Evolutionary conservation across 805 yeast species (phyloP).

Genomic region (Kodamaea fukazawae): DNA sequence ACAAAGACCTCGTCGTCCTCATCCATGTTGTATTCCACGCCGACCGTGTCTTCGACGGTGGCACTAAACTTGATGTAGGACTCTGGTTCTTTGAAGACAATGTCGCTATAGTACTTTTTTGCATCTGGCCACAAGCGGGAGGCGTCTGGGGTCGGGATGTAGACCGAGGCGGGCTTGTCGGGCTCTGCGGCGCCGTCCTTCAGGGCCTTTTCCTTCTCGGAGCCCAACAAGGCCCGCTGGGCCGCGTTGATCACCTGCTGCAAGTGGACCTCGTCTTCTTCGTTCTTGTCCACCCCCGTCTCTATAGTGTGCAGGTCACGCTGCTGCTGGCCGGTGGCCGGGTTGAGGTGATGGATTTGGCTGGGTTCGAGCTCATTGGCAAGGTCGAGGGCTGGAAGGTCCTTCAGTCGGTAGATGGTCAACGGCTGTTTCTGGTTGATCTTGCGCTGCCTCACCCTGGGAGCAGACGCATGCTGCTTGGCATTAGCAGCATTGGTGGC

Average conservation of each 20-base stretch:
- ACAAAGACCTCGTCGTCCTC: conserved; percentile 79
- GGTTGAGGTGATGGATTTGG: conserved; percentile 39
- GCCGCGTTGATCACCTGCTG: conserved; percentile 87
- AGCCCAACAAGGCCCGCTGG: conserved; percentile 53
- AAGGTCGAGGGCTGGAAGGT: conserved; percentile 71
- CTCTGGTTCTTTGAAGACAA: conserved; percentile 63
- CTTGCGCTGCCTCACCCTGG: conserved; percentile 90
- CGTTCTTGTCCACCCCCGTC: conserved; percentile 97
- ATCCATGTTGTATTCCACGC: conserved; percentile 85
- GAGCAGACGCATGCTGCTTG: conserved; percentile 39
- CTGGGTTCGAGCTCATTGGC: conserved; percentile 40
- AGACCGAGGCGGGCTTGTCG: conserved; percentile 40
- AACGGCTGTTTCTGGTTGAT: conserved; percentile 88
- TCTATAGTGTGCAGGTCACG: conserved; percentile 87
- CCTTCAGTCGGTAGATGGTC: conserved; percentile 71
- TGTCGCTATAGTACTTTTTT: conserved; percentile 61
- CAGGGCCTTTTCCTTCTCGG: conserved; percentile 27
- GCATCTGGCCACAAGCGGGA: conserved; percentile 80
- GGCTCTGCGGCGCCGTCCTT: conserved; percentile 26
- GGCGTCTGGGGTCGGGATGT: conserved; percentile 97
- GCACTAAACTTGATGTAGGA: conserved; percentile 86
- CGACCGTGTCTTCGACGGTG: conserved; percentile 92
- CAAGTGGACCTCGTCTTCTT: conserved; percentile 94
- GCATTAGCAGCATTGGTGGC: conserved; percentile 33
- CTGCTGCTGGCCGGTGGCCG: conserved; percentile 52